A percentile compares a stretch with the other conserved stretches of the same genome.
Conservation (phyloP, 2,329 filamentous ascomycete species). For the Colletotrichum spinosum region DNA sequence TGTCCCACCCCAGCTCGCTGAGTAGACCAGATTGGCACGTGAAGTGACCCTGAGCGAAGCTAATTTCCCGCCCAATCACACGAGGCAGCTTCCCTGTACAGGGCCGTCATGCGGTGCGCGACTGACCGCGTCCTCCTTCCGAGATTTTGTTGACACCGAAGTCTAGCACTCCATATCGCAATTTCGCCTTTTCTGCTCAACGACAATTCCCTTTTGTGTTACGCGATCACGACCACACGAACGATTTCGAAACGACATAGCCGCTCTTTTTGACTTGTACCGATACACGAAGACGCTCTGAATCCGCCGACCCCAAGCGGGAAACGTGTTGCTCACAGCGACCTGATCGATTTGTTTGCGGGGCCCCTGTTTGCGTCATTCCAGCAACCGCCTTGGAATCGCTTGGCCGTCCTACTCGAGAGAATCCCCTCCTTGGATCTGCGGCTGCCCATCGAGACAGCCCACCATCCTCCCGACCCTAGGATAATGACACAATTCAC, state of each 20-base stretch:
- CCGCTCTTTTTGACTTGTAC: neutral
- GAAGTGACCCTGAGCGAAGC: constrained; percentile 36
- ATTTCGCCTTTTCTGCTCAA: constrained; percentile 33
- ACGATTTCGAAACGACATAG: constrained; percentile 24
- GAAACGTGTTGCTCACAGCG: constrained; percentile 7
- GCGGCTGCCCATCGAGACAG: constrained; percentile 18
- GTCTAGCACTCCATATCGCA: constrained; percentile 24
- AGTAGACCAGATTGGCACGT: constrained; percentile 32
- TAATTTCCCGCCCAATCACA: constrained; percentile 38
- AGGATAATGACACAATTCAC: constrained; percentile 18
- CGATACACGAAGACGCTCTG: constrained; percentile 9
- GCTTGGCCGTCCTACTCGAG: constrained; percentile 25
- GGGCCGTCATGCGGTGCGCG: constrained; percentile 37
- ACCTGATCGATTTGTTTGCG: constrained; percentile 17
- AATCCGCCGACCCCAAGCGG: neutral
- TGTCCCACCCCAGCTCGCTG: constrained; percentile 15
- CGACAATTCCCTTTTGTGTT: constrained; percentile 33
- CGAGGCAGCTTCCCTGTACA: constrained; percentile 28
- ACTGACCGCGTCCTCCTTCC: constrained; percentile 37
- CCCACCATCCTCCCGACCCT: constrained; percentile 3
- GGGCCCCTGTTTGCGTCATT: constrained; percentile 35
- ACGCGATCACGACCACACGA: constrained; percentile 31
- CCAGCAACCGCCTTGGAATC: constrained; percentile 16
- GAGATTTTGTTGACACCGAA: constrained; percentile 38
- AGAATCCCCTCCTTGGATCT: constrained; percentile 28